Base-by-base conservation (phyloP, 345 rosid genomes). In the Noccaea caerulescens region DNA sequence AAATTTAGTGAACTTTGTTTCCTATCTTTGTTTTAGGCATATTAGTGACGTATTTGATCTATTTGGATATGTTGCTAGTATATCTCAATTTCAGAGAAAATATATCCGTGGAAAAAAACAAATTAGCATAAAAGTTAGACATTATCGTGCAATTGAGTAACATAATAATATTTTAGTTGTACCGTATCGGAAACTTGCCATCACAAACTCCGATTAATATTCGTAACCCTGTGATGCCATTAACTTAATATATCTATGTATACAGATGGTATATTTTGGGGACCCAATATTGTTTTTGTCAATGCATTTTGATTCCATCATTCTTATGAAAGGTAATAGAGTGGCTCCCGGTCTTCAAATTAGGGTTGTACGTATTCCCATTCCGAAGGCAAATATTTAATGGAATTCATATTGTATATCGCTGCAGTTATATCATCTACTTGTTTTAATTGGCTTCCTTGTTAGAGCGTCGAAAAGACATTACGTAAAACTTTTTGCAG, bases 381-480 rank as follows among this genome's bases (percentile, higher is more conserved):
- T 44, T 33, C 8, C 2, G 8, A 57, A 45, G 4, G 10, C 0
- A 6, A 37, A 55, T 33, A 27, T 12, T 34, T 18, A 7, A 0
- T 8, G 3, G 6, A 34, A 27, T 10, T 16, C 8, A 8, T 37
- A 37, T 37, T 12, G 12, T n/a, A 45, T 2, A 23, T n/a, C 13
- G 20, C 58, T 54, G 8, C 4, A 25, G 10, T 32, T 30, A 52
- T 30, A 10, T 27, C 16, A 32, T 10, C 4, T 34, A 14, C 13
- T 56, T 56, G 25, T 37, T 57, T 58, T 16, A 18, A 23, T 58
- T 58, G 43, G 61, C 44, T 16, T 41, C 12, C 58, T 50, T 70
- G 67, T 8, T 58, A 38, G 50, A 58, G 51, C 4, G 10, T 51
- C 11, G 68, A 56, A 61, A 44, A 14, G 68, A 61, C 68, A 32